These are phyloP conservation scores for Fusarium falciforme DNA, from an alignment of 2,329 filamentous ascomycete species.

Conservation along the genomic window DNA sequence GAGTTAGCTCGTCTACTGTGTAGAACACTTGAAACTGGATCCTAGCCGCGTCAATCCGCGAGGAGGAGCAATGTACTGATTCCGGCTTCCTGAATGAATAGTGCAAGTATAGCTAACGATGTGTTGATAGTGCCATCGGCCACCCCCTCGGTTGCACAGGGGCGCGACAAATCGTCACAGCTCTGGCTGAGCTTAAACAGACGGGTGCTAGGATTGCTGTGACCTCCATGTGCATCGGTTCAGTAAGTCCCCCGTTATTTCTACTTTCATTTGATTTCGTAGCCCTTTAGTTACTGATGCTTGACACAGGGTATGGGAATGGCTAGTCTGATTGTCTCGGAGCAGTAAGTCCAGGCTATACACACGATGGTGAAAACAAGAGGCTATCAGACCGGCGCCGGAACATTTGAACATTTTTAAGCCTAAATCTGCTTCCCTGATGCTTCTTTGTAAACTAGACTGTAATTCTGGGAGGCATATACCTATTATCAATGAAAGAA, in stretches of 20 bases:
- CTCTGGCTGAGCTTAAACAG: neutral
- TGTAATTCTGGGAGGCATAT: neutral
- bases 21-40: neutral
- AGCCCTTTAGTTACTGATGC: neutral
- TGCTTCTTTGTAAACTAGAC: neutral
- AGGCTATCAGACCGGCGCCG: neutral
- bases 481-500: neutral
- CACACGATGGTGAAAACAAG: neutral
- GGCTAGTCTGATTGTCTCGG: neutral
- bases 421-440: neutral
- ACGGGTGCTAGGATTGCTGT: neutral
- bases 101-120: neutral
- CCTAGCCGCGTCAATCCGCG: neutral
- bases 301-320: neutral
- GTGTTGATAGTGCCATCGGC: neutral
- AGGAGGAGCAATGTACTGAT: neutral
- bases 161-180: neutral
- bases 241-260: neutral
- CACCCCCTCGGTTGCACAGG: neutral
- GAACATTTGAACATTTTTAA: neutral
- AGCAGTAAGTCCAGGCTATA: neutral
- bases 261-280: neutral
- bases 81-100: neutral
- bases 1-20: neutral
- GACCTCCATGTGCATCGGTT: neutral